phyloP scores from a whole-genome alignment of 495 filamentous ascomycete species.

The Penicillium fimorum region DNA sequence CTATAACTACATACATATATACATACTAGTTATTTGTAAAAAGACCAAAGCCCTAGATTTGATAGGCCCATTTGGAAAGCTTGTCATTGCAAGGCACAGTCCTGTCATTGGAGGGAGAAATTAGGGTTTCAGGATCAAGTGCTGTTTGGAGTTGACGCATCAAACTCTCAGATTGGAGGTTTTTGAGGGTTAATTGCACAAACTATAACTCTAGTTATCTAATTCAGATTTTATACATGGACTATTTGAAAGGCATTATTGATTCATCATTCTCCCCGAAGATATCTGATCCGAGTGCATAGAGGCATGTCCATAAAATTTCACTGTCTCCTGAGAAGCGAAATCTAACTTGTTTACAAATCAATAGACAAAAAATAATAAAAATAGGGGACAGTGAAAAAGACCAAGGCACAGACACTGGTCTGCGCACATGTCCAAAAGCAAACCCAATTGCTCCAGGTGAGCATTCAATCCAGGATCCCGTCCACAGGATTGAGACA shows the following conservation, averaged over 20 bases:
- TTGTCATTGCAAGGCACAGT: conserved; percentile 14
- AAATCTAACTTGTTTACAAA: conserved; percentile 28
- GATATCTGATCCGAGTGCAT: conserved; percentile 8
- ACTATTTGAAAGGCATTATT: conserved; percentile 3
- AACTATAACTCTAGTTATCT: neutral
- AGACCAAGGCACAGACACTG: neutral
- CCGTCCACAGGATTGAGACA: conserved; percentile 25
- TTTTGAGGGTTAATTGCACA: neutral
- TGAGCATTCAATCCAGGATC: conserved; percentile 27
- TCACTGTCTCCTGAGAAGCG: conserved; percentile 12
- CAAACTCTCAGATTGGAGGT: neutral
- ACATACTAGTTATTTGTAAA: neutral
- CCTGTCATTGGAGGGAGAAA: conserved; percentile 6
- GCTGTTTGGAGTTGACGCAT: neutral
- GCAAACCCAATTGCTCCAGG: conserved; percentile 28
- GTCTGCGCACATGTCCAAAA: conserved; percentile 7
- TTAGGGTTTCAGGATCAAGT: conserved; percentile 10
- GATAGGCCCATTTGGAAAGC: conserved; percentile 6
- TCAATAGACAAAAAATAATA: conserved; percentile 8
- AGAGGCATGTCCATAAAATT: conserved; percentile 2
- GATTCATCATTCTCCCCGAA: conserved; percentile 9
- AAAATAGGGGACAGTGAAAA: conserved; percentile 1
- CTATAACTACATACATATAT: neutral
- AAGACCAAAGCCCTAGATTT: neutral
- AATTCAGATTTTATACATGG: neutral